phyloP scores from a whole-genome alignment of 2,329 filamentous ascomycete species.

The Karstenula rhodostoma region DNA sequence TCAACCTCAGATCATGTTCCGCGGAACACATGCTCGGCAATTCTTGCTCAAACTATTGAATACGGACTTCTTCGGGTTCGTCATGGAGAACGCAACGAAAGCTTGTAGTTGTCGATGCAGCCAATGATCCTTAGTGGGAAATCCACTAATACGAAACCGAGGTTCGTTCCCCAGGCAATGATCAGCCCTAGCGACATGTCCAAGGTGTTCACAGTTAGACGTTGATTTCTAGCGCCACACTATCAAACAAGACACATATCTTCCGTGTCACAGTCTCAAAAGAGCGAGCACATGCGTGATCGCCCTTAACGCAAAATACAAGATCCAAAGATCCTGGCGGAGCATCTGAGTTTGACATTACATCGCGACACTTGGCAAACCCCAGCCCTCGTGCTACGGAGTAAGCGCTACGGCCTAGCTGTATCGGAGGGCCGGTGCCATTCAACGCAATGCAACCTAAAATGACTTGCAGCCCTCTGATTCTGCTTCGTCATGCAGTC shows the following conservation, averaged over 20 bases:
- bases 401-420: conserved; percentile 5
- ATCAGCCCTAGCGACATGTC: conserved; percentile 8
- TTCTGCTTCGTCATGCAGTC: conserved; percentile 10
- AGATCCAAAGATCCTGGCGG: conserved; percentile 4
- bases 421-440: conserved; percentile 4
- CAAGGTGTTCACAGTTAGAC: conserved; percentile 9
- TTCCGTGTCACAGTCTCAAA: background rate
- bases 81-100: background rate
- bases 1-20: background rate
- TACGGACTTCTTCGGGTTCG: background rate
- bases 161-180: conserved; percentile 6
- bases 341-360: conserved; percentile 9
- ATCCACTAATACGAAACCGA: conserved; percentile 13
- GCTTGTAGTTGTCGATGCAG: background rate
- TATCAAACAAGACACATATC: background rate
- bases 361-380: conserved; percentile 7
- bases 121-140: background rate
- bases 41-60: background rate
- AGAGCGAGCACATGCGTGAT: background rate
- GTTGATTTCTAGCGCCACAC: conserved; percentile 2
- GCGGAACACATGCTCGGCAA: background rate
- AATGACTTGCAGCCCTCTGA: conserved; percentile 16
- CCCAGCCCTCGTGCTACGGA: background rate
- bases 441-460: conserved; percentile 16
- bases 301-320: background rate